Base-by-base conservation (phyloP, 192 early-diverging fungal species). In the Podila verticillata region DNA sequence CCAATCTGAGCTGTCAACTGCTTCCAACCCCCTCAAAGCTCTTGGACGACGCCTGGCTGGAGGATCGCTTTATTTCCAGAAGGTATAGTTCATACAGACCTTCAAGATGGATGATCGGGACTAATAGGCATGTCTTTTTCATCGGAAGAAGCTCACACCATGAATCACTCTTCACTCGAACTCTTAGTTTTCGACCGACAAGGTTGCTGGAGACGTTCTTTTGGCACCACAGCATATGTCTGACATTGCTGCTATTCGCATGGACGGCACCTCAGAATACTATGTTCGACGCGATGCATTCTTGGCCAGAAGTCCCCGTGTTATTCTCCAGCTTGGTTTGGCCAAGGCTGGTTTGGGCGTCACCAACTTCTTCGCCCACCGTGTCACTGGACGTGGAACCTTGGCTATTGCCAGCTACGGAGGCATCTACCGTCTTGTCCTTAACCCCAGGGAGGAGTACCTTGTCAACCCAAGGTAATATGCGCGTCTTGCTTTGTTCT, bases 401-500 rank as follows among this genome's bases (percentile, higher is more conserved):
- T 62, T 92, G 32, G 93, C 89, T 13, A 87, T 95, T 39, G 87
- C 90, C 26, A 77, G 87, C 31, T 86, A 90, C 36, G 91, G 91
- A 44, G 90, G 91, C 1, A 59, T 95, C 32, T 91, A 93, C 72
- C 83, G 92, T 22, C 72, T 95, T 54, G 86, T 89, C 13, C 79
- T 95, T 58, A 69, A 84, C 7, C 84, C 89, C 12, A 88, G 84
- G n/a, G 93, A 95, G 65, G 89, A 91, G 71, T 93, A 92, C 61
- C 72, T 90, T 20, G 93, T 92, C 20, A 92, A 92, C 72, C 91
- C 93, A 26, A 83, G 89, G 75, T 93, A 84, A 60, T 3, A 2
- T 44, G 51, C n/a, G n/a, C 51, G 51, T 26, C n/a, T 24, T 24
- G 3, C 5, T 51, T 22, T 19, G n/a, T 22, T 24, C 4, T 26